A percentile compares a stretch with the other conserved stretches of the same genome.
These are phyloP conservation scores for Vitis rotundifolia DNA, from an alignment of 164 flowering plant species.

Conservation along the genomic window DNA sequence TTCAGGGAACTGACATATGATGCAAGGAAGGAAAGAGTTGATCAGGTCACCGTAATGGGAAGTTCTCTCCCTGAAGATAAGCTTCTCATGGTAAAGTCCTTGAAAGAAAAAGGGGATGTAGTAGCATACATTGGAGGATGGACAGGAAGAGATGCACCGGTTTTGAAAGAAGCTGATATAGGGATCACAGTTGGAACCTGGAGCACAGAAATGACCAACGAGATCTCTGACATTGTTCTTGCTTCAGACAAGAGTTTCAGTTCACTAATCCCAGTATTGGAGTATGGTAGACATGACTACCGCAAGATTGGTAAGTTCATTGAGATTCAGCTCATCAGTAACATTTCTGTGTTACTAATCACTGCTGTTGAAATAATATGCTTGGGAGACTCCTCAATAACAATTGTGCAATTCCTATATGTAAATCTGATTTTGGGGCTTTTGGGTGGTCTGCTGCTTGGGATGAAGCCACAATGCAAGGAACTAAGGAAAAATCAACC, in stretches of 20 bases:
- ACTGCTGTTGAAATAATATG: conserved; percentile 8
- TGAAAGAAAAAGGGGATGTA: conserved; percentile 16
- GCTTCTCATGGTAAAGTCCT: conserved; percentile 14
- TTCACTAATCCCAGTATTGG: conserved; percentile 1
- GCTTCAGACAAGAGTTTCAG: background rate
- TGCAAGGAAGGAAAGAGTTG: conserved; percentile 11
- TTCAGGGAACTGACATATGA: background rate
- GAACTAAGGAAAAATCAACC: background rate
- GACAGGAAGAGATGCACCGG: conserved; percentile 16
- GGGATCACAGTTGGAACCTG: conserved; percentile 14
- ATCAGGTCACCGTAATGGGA: conserved; percentile 18
- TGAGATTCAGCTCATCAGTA: conserved; percentile 24
- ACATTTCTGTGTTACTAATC: conserved; percentile 14
- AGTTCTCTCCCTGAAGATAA: conserved; percentile 17
- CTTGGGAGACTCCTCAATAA: conserved; percentile 19
- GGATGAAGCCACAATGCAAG: conserved; percentile 4
- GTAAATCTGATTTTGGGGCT: conserved; percentile 18
- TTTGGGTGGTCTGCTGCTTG: conserved; percentile 22
- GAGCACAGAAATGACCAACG: conserved; percentile 17
- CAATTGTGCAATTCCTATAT: conserved; percentile 21
- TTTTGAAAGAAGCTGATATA: conserved; percentile 28
- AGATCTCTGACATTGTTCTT: conserved; percentile 12
- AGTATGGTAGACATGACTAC: conserved; percentile 15
- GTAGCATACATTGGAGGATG: conserved; percentile 23
- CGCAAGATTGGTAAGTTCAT: conserved; percentile 24